Base-by-base conservation (phyloP, 139 green algal species). In the Picochlorum sp. region DNA sequence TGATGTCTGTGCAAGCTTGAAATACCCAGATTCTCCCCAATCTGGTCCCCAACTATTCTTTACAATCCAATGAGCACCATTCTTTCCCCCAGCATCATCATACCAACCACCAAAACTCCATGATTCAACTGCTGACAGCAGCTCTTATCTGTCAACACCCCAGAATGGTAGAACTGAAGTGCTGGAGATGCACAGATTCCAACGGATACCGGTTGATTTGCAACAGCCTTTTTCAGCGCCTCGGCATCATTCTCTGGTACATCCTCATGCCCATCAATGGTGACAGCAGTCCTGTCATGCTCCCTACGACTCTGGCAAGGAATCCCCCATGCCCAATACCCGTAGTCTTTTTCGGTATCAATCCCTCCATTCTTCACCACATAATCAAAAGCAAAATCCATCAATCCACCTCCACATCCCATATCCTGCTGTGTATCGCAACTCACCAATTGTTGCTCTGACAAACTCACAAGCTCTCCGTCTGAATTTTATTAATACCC, bases 401-500 rank as follows among this genome's bases (percentile, higher is more conserved):
- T 81, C 20, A 83, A 71, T 41, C 77, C 73, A 47, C 77, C 76
- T 23, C 63, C 61, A 55, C 70, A 79, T 49, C 67, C 74, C 30
- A 61, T 21, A 50, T 82, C 76, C 50, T 78, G 67, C 11, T 56
- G 56, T 0, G 23, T 77, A 71, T 96, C 88, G 66, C 92, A 98
- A 69, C 93, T 86, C 8, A 98, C 86, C 45, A 98, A 82, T 78
- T 97, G 81, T 79, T 98, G 92, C 82, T 97, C 92, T 24, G 70
- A 86, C 7, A 98, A 78, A 2, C 75, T 78, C 7, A 90, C 66
- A 56, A 95, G 80, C 62, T 90, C 60, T 20, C 86, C 86, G 8
- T 94, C 14, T 75, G 68, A 41, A 97, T 83, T 5, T 68, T 68
- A 68, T 94, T 92, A 61, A 92, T 76, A 34, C 92, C 92, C 75